phyloP scores from a whole-genome alignment of 2,329 filamentous ascomycete genomes.

The Penicillium sclerotiorum region DNA sequence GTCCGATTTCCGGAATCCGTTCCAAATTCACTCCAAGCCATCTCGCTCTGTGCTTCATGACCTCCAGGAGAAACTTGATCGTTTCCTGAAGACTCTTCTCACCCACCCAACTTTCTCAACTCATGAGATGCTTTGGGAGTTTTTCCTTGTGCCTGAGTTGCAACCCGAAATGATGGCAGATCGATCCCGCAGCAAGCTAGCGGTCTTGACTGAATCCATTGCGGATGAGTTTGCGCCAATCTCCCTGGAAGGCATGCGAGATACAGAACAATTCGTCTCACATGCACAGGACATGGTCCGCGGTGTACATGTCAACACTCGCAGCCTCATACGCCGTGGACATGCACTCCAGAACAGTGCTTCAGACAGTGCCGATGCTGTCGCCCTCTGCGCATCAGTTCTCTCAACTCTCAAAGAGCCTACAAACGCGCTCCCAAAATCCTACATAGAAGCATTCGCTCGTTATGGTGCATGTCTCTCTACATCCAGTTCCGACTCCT shows the following conservation, averaged over 20 bases:
- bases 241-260: conserved; percentile 68
- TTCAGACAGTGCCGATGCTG: conserved; percentile 50
- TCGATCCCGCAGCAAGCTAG: conserved; percentile 82
- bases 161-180: conserved; percentile 88
- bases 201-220: conserved; percentile 79
- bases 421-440: conserved; percentile 65
- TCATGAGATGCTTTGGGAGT: conserved; percentile 98
- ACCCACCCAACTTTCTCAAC: conserved; percentile 89
- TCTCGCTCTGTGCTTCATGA: conserved; percentile 85
- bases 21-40: conserved; percentile 89
- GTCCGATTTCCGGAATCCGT: conserved; percentile 77
- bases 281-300: conserved; percentile 89
- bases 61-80: conserved; percentile 82
- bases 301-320: conserved; percentile 78
- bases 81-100: conserved; percentile 83
- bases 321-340: conserved; percentile 76
- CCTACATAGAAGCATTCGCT: conserved; percentile 71
- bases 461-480: conserved; percentile 68
- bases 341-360: conserved; percentile 70
- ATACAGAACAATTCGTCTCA: conserved; percentile 90
- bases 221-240: conserved; percentile 87
- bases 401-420: conserved; percentile 54
- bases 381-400: conserved; percentile 46
- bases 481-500: conserved; percentile 66
- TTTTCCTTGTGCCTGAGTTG: conserved; percentile 94